Base-by-base conservation (phyloP, 805 yeast species). In the Yarrowia keelungensis region DNA sequence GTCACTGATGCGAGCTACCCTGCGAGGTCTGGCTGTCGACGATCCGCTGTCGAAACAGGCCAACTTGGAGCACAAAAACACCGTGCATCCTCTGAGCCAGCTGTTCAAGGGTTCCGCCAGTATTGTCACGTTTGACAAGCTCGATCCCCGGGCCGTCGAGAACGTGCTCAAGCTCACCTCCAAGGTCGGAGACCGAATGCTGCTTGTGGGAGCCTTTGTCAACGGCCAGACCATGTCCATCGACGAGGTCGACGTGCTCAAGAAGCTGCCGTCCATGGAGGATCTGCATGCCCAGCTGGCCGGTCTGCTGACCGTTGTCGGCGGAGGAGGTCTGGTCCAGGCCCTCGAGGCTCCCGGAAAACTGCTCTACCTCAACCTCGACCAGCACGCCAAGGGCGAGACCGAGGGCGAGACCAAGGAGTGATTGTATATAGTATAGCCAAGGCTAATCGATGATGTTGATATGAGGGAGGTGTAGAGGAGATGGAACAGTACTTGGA, bases 91-190 rank as follows among this genome's bases (percentile, higher is more conserved):
- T 15, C 79, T 94, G 72, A 76, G 84, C 35, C 86, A 88, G 10
- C 81, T 92, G 67, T 83, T 95, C 70, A 80, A 81, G 70, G 98
- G 98, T 9, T 97, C 98, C 32, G 89, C 97, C 2, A 96, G 96
- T 0, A 83, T 90, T 10, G 86, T 94, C 69, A 77, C 89, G 22
- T 84, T 92, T 70, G 85, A 85, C 53, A 86, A 84, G 70, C 81
- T 89, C 43, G 89, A 92, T 71, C 97, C 98, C n/a, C 73, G 79
- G 15, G 80, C 81, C 22, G 90, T 93, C 11, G 85, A 85, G 38
- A 81, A 82, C 67, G 85, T 91, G 4, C 78, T 91, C 73, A 88
- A 85, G 74, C 76, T 86, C 38, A 76, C 92, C 61, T 88, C 86
- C 72, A 77, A 82, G 50, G 85, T 89, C 50, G 86, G 86, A 74